Base-by-base conservation (phyloP, 306 rosid genomes). In the Inga oerstediana region DNA sequence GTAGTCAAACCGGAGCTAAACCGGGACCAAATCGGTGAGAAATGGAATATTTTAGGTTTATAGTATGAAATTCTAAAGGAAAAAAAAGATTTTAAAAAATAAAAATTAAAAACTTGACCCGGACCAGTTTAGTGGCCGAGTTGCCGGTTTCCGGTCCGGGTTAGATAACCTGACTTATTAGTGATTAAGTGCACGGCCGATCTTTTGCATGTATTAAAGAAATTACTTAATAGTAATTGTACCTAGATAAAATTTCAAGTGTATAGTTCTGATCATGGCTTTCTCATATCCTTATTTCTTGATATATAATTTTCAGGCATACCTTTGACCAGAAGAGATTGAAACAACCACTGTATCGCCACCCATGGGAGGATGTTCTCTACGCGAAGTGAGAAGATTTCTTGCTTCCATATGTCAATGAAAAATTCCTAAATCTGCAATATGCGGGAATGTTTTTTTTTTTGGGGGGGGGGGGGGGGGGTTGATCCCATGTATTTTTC, bases 281-380 rank as follows among this genome's bases (percentile, higher is more conserved):
- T 34, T 83, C 84, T 81, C 76, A 84, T 62, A 82, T 24, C 11
- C 56, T 72, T 78, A 59, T 54, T 85, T 51, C 77, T 74, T 77
- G 3, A 4, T 32, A 80, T 61, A 72, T 81, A 88, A 79, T 82
- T 79, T 64, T 74, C 93, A 94, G 99, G 90, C 99, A 97, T 78
- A 97, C 97, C 27, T 97, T 97, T 77, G 99, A 97, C 89, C 99
- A 97, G 82, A 92, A 94, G 98, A 94, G 99, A 85, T 85, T 97
- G 95, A 97, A 97, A 85, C 98, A 97, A 80, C 98, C 97, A 4
- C 97, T 97, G 34, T 94, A 97, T 95, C 99, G 98, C 79, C 98
- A 97, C 87, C 99, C 98, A 79, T 94, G 97, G 99, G 99, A 97
- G 88, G 98, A 94, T 80, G 97, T 92, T 87, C 99, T 97, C 74